A percentile compares a stretch with the other conserved stretches of the same genome.
These are phyloP conservation scores for Dillenia turbinata DNA, from an alignment of 164 flowering plant species.

Conservation along the genomic window DNA sequence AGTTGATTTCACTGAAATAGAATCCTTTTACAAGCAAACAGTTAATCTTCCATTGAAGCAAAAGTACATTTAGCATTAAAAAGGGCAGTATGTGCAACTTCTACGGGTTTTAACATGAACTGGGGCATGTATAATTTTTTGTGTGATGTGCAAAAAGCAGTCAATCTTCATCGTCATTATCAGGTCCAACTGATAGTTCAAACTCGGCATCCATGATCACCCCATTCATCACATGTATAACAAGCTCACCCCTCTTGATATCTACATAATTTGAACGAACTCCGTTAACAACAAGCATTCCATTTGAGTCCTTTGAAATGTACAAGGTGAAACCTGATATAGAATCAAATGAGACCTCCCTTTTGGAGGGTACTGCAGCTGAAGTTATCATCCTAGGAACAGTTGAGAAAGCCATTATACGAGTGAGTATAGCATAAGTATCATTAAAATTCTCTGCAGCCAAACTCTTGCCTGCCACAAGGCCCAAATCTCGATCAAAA, in stretches of 20 bases:
- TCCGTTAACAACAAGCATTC: slow-evolving; percentile 48
- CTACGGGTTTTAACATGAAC: no score
- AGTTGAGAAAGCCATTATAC: slow-evolving; percentile 65
- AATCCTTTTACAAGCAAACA: no score
- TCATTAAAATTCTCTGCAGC: slow-evolving; percentile 30
- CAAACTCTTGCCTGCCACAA: slow-evolving; percentile 33
- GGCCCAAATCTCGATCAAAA: slow-evolving; percentile 47
- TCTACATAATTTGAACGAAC: slow-evolving; percentile 46
- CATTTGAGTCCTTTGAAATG: slow-evolving; percentile 39
- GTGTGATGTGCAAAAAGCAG: neutral
- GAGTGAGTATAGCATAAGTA: slow-evolving; percentile 55
- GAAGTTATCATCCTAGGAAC: slow-evolving; percentile 53
- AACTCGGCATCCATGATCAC: slow-evolving; percentile 85
- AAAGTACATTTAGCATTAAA: no score
- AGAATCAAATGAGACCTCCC: slow-evolving; percentile 52
- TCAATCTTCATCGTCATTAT: slow-evolving; percentile 31
- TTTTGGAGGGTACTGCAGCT: slow-evolving; percentile 18
- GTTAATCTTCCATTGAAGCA: no score
- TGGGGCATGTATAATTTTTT: no score
- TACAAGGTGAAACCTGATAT: slow-evolving; percentile 57
- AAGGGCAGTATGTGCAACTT: no score
- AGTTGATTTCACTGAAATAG: no score
- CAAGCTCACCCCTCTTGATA: slow-evolving; percentile 40
- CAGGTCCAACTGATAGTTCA: slow-evolving; percentile 53
- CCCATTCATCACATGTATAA: slow-evolving; percentile 85